Percentiles rank a stretch among this genome's conserved stretches.
phyloP scores from a whole-genome alignment of 805 yeast genomes.

The Ogataea wickerhamii region DNA sequence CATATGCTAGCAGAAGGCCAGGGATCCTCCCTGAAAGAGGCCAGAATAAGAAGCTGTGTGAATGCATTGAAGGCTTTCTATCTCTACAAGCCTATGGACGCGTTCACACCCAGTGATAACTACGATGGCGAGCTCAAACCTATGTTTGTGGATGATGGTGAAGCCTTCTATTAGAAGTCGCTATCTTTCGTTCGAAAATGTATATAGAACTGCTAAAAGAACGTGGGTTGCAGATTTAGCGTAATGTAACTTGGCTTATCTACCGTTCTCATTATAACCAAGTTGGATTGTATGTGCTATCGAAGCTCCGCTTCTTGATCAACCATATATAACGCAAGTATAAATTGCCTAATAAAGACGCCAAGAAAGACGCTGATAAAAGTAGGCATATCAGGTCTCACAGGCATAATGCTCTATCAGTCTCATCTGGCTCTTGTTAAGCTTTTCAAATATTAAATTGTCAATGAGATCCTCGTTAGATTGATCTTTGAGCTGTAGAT shows the following conservation, averaged over 20 bases:
- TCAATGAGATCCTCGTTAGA: constrained; percentile 24
- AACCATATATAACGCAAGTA: too few species aligned
- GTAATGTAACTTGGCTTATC: too few species aligned
- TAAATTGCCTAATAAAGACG: too few species aligned
- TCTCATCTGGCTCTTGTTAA: constrained; percentile 42
- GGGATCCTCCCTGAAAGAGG: constrained; percentile 86
- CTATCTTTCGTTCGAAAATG: constrained; percentile 5
- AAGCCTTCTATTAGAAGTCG: constrained; percentile 27
- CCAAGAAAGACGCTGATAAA: too few species aligned
- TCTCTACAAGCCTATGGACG: constrained; percentile 75
- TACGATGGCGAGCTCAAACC: constrained; percentile 30
- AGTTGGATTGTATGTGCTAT: not conserved
- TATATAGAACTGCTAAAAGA: constrained; percentile 13
- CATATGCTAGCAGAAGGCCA: constrained; percentile 90
- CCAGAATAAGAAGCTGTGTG: constrained; percentile 87
- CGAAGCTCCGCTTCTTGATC: too few species aligned
- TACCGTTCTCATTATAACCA: not conserved
- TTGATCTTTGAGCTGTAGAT: constrained; percentile 9
- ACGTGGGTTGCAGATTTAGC: not conserved
- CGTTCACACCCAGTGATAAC: constrained; percentile 59
- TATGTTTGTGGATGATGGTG: constrained; percentile 34
- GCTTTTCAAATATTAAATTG: constrained; percentile 33
- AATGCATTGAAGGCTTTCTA: constrained; percentile 90
- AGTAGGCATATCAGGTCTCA: too few species aligned
- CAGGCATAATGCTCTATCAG: constrained; percentile 44